Base-by-base conservation (phyloP, 1,139 yeast species). In the Taiozyma sp. region DNA sequence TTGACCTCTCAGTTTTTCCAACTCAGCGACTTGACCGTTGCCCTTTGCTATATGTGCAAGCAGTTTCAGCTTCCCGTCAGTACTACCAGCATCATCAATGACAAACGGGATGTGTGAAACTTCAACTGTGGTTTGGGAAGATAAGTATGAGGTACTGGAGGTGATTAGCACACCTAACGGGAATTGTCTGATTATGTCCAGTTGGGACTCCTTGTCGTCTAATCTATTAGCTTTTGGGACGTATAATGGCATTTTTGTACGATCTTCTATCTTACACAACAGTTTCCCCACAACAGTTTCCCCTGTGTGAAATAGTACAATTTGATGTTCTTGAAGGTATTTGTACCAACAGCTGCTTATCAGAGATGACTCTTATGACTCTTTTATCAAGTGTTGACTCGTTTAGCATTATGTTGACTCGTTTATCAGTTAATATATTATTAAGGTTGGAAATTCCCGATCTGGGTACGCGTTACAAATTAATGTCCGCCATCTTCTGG, bases 101-200 rank as follows among this genome's bases (percentile, higher is more conserved):
- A 72, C 66, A 57, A 83, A 83, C 1, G 90, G 90, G 41, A 83
- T 62, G 59, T 83, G 88, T 57, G 81, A 81, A 16, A 85, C 84
- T 45, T 75, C 70, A 4, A 76, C 59, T 4, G 72, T 73, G 14
- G 50, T 29, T 4, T 47, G 49, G 12, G 49, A 51, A 10, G 60
- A 53, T 27, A 52, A 45, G 22, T 51, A 51, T 2, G 56, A 44
- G 8, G 57, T 34, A 67, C 74, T 32, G 64, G 65, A 59, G 9
- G 86, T 76, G 44, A 81, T 65, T 2, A 83, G 65, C 0, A 84
- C 77, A 2, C 76, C 87, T 43, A 83, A 68, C 0, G 86, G 85
- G 57, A 70, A 70, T n/a, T 69, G 65, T 48, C 67, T 63, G 50
- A 82, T 79, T 36, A 81, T 65, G 32, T 68, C 64, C 49, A 71